Base-by-base conservation (phyloP, 2,329 filamentous ascomycete species). In the Pezicula carpinea region DNA sequence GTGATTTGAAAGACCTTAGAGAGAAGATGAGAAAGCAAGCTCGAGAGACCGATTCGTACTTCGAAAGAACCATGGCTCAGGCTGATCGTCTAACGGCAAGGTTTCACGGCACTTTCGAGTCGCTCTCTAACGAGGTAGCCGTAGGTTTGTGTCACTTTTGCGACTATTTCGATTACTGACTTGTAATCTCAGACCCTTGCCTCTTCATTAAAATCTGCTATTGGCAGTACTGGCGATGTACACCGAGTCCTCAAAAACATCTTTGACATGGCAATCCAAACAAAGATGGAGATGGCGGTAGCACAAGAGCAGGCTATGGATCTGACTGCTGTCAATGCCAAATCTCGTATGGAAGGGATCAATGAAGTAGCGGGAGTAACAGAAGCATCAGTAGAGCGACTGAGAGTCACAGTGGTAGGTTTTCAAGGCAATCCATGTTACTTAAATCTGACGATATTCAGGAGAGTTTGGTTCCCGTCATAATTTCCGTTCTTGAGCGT, bases 221-320 rank as follows among this genome's bases (percentile, higher is more conserved):
- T 46, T 21, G 26, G 39, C 5, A 50, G 48, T 38, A 40, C 48
- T 40, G 40, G 36, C 3, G 44, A 52, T 18, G 53, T 48, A 39
- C 15, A 44, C 17, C 48, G 47, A 14, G 50, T 52, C 35, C 35
- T 58, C 31, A 49, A 51, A 36, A 49, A 44, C 3, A 42, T 54
- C 4, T 42, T 56, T 18, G 43, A 52, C 14, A 53, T 41, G 43
- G 52, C 29, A n/a, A 35, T 54, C 6, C 49, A 55, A 31, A 51
- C 53, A 7, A 59, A 58, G 46, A 56, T 58, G 13, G 55, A 62
- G 42, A 58, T 64, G 48, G 58, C 57, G 29, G 53, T 57, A 23
- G 48, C 50, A 6, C 58, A 61, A 44, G 57, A 59, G 36, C 48
- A 57, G n/a, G 55, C 61, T 19, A 40, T 63, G 18, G 49, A 47